Base-by-base conservation (phyloP, 495 filamentous ascomycete species). In the Penicillium canariense region DNA sequence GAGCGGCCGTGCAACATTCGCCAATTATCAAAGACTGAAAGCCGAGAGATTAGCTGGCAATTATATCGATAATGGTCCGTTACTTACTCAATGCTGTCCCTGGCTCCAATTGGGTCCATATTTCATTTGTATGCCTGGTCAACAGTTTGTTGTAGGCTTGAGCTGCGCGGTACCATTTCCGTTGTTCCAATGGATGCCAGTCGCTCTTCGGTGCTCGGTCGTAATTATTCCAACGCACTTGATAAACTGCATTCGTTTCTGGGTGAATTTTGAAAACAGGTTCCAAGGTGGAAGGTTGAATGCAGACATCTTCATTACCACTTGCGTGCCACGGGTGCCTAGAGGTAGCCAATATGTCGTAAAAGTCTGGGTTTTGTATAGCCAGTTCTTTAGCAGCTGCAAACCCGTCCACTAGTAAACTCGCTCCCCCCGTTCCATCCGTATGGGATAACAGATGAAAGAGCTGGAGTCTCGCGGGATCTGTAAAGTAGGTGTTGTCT, bases 11-110 rank as follows among this genome's bases (percentile, higher is more conserved):
- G 93, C 42, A 97, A 69, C 51, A 96, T 89, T 54, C 93, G 81
- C 91, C 91, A 97, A 64, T 97, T 97, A 68, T 97, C 90, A 66
- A 97, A 96, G 17, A 96, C 86, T 90, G 38, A 50, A 36, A n/a
- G 20, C 48, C 18, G 15, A 39, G 36, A 43, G 47, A 50, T 62
- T 50, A 59, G 54, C 32, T 14, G 7, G 25, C 11, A 22, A 3
- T 27, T 3, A 31, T 4, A 0, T 22, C 17, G 12, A 9, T 45
- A 20, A 34, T 20, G 34, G 18, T n/a, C 2, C 5, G 9, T 22
- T 11, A 72, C 83, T 66, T 72, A 91, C 89, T 85, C 30, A 96
- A 52, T n/a, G 86, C 78, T 44, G 70, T 85, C 12, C 93, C 93
- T 0, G 93, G 92, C 55, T 82, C 62, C 40, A 97, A 72, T 61